Percentiles rank a stretch among this genome's conserved stretches.
phyloP scores from a whole-genome alignment of 2,329 filamentous ascomycete genomes.

The Gremmenia infestans region DNA sequence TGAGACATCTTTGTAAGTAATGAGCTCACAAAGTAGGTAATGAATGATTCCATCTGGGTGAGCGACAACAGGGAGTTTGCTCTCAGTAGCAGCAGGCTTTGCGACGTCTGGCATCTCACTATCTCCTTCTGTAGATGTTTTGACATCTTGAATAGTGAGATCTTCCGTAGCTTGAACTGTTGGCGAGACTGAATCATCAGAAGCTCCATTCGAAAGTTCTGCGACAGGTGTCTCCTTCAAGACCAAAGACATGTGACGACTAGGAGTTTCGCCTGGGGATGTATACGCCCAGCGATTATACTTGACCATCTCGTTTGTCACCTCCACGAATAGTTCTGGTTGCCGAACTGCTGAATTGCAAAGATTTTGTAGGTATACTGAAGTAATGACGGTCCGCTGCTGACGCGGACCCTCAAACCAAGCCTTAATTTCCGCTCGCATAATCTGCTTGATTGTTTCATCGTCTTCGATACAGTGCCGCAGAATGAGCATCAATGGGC shows the following conservation, averaged over 20 bases:
- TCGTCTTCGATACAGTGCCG: slow-evolving; percentile 95
- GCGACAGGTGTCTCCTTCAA: slow-evolving; percentile 23
- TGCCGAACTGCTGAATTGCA: slow-evolving; percentile 75
- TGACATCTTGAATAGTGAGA: slow-evolving; percentile 43
- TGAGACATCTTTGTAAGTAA: slow-evolving; percentile 88
- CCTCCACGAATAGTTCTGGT: slow-evolving; percentile 80
- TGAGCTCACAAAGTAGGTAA: slow-evolving; percentile 85
- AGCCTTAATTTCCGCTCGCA: slow-evolving; percentile 82
- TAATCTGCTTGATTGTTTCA: slow-evolving; percentile 82
- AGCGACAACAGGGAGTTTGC: slow-evolving; percentile 80
- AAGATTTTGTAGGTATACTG: slow-evolving; percentile 69
- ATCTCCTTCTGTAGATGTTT: slow-evolving; percentile 56
- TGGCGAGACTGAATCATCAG: slow-evolving; percentile 29
- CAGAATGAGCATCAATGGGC: slow-evolving; percentile 66
- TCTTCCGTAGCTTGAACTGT: slow-evolving; percentile 33
- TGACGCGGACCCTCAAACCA: slow-evolving; percentile 57
- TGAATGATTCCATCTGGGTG: slow-evolving; percentile 94
- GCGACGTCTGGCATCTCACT: slow-evolving; percentile 58
- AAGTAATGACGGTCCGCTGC: slow-evolving; percentile 60
- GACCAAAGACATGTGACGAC: slow-evolving; percentile 40
- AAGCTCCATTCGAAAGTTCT: slow-evolving; percentile 11
- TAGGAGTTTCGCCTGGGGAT: slow-evolving; percentile 28
- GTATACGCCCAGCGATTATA: slow-evolving; percentile 54
- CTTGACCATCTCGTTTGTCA: slow-evolving; percentile 79
- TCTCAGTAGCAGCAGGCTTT: slow-evolving; percentile 56